Evolutionary conservation across 331 rosid species (phyloP), one percentile per base, ranked within the genome.

Genomic region (Arachis monticola): DNA sequence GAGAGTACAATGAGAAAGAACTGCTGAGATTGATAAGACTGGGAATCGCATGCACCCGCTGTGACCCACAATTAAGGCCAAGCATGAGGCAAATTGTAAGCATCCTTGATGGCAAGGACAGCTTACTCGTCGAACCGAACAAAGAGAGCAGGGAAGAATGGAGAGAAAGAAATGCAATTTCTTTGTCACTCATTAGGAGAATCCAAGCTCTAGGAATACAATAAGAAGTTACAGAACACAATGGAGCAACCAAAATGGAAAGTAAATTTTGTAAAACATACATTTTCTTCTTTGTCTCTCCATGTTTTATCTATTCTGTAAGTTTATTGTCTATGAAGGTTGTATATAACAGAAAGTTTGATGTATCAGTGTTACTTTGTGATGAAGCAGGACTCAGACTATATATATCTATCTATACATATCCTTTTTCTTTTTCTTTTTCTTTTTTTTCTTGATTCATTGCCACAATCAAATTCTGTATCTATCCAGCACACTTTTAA

Each of bases 201-300:
- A 90, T 94, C 78, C 97, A 94, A 85, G 96, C 95, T 80, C 87
- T 94, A n/a, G 99, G 99, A 63, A 91, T 94, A 75, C 96, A 90
- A 72, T 94, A 87, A 90, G 71, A 66, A 66, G 50, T 77, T 71
- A 4, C 17, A 10, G 7, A 56, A 53, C 14, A 50, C n/a, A 42
- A 32, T 63, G 67, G 4, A 27, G 75, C 64, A 32, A 44, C 68
- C 75, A 55, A 4, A 3, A 71, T 73, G 80, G 31, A 46, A 50
- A 61, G 3, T 38, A 69, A 53, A 69, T 27, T 46, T 84, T 82
- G 67, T 27, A 27, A 27, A 27, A 69, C 70, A 22, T 47, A 51
- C 67, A 10, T 46, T 72, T 40, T 52, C 47, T 66, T 60, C 44
- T 64, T 38, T 69, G 17, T 68, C 31, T 68, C 32, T 57, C 27